phyloP scores from a whole-genome alignment of 345 rosid species.

The Populus davidiana region DNA sequence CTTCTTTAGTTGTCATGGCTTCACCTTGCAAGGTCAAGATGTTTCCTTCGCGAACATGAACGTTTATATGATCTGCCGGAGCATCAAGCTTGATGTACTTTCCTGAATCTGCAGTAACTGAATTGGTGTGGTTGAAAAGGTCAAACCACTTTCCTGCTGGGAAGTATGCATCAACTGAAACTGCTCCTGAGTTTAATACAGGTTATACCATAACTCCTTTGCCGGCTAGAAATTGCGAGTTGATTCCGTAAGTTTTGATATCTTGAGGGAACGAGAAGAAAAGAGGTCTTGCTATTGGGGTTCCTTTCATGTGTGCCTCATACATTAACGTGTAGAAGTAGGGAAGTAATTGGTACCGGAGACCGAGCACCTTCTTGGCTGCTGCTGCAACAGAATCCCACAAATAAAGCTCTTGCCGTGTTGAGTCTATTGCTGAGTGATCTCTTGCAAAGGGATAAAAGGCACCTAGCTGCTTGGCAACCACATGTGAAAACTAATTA shows the following conservation, averaged over 20 bases:
- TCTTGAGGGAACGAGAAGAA: slow-evolving; percentile 71
- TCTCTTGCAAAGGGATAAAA: slow-evolving; percentile 81
- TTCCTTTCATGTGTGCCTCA: slow-evolving; percentile 51
- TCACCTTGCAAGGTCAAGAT: slow-evolving; percentile 69
- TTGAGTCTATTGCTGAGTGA: slow-evolving; percentile 31
- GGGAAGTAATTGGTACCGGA: slow-evolving; percentile 66
- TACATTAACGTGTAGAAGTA: slow-evolving; percentile 66
- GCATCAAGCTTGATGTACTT: slow-evolving; percentile 37
- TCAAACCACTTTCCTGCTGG: slow-evolving; percentile 70
- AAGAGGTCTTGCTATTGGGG: slow-evolving; percentile 71
- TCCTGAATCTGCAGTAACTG: slow-evolving; percentile 33
- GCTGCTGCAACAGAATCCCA: slow-evolving; percentile 71
- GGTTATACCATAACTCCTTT: slow-evolving; percentile 64
- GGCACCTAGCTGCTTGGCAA: slow-evolving; percentile 53
- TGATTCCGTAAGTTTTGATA: slow-evolving; percentile 42
- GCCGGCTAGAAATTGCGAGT: slow-evolving; percentile 55
- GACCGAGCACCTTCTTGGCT: slow-evolving; percentile 57
- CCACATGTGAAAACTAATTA: not conserved
- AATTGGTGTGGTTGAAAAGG: slow-evolving; percentile 53
- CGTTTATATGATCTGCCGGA: slow-evolving; percentile 51
- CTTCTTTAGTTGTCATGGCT: slow-evolving; percentile 51
- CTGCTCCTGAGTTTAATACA: slow-evolving; percentile 33
- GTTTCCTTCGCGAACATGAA: slow-evolving; percentile 58
- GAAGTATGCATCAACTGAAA: slow-evolving; percentile 51
- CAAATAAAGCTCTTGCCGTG: slow-evolving; percentile 60